These are phyloP conservation scores for Candida silvatica DNA, from an alignment of 805 yeast species.

Conservation along the genomic window DNA sequence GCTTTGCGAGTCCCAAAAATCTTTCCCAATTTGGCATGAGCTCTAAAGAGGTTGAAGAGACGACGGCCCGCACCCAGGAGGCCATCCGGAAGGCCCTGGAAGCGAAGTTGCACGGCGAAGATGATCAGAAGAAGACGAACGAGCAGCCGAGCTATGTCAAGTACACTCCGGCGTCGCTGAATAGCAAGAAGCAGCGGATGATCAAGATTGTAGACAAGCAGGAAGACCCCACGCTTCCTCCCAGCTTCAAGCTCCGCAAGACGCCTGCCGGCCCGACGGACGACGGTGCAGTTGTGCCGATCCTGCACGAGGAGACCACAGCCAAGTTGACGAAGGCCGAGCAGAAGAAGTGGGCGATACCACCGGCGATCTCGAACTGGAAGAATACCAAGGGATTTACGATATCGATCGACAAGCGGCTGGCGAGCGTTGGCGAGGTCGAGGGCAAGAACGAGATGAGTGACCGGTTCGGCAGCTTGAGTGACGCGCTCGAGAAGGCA, in stretches of 20 bases:
- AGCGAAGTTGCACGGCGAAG: slow-evolving; percentile 28
- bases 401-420: slow-evolving; percentile 69
- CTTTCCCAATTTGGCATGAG: too few relatives aligned
- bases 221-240: slow-evolving; percentile 83
- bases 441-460: slow-evolving; percentile 31
- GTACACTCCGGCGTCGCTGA: slow-evolving; percentile 32
- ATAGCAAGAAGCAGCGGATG: slow-evolving; percentile 30
- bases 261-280: slow-evolving; percentile 64
- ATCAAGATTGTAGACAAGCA: slow-evolving; percentile 60
- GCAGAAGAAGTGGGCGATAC: slow-evolving; percentile 76
- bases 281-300: slow-evolving; percentile 43
- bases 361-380: slow-evolving; percentile 92
- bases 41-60: slow-evolving; percentile 11
- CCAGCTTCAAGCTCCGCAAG: slow-evolving; percentile 62
- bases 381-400: slow-evolving; percentile 89
- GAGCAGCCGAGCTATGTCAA: slow-evolving; percentile 28
- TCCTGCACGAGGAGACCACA: slow-evolving; percentile 50
- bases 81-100: slow-evolving; percentile 45
- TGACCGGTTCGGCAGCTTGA: slow-evolving; percentile 51
- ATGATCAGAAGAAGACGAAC: slow-evolving; percentile 5
- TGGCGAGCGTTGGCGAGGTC: slow-evolving; percentile 45
- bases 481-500: slow-evolving; percentile 67
- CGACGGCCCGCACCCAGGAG: slow-evolving; percentile 46
- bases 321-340: slow-evolving; percentile 61
- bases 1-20: too few relatives aligned